Evolutionary conservation across 495 filamentous ascomycete species (phyloP).

Genomic region (Penicillium goetzii): DNA sequence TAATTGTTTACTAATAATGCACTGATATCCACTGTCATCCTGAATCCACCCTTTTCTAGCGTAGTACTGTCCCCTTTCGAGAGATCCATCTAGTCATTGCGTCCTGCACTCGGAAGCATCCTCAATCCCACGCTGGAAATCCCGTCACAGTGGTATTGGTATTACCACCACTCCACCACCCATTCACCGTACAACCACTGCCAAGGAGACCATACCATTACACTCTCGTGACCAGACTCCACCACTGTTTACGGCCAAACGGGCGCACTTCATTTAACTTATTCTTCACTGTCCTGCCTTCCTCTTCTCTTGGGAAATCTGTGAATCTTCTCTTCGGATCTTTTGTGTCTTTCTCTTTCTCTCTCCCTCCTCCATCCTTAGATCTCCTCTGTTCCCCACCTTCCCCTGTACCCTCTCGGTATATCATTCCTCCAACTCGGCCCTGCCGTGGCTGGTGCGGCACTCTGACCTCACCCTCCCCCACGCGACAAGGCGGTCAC

Average conservation of each 20-base stretch:
- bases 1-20: constrained; percentile 2
- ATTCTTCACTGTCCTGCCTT: constrained; percentile 12
- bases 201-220: constrained; percentile 23
- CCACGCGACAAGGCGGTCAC: constrained; percentile 43
- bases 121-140: constrained; percentile 30
- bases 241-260: constrained; percentile 38
- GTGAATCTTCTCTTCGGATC: constrained; percentile 11
- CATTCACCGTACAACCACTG: neutral
- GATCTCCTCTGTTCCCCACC: constrained; percentile 1
- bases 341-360: neutral
- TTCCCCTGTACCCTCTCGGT: neutral
- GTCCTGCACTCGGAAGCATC: constrained; percentile 37
- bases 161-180: constrained; percentile 20
- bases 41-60: constrained; percentile 5
- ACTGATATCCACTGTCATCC: neutral
- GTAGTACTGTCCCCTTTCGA: constrained; percentile 15
- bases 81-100: neutral
- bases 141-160: constrained; percentile 27
- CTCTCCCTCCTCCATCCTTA: neutral
- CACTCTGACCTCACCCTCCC: constrained; percentile 28
- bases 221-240: constrained; percentile 25
- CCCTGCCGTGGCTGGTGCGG: constrained; percentile 10
- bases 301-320: constrained; percentile 12
- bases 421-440: constrained; percentile 1
- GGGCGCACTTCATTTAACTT: constrained; percentile 19